Conservation (phyloP, 139 green algal genomes). For the Haematococcus lacustris region DNA sequence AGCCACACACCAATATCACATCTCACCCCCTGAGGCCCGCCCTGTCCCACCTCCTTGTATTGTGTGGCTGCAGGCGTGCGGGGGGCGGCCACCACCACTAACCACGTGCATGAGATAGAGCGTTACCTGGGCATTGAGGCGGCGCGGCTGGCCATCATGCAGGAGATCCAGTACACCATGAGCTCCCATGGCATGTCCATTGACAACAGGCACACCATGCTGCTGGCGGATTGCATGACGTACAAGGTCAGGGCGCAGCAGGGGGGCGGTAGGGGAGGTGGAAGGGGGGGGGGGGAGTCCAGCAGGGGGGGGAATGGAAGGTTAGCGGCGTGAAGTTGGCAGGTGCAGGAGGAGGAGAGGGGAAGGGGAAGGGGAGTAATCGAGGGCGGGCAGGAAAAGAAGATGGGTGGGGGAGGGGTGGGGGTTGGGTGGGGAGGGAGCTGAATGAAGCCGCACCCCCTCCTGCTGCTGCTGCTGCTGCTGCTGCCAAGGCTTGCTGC, state of each 20-base stretch:
- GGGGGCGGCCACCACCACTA: conserved; percentile 68
- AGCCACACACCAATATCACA: too few relatives aligned
- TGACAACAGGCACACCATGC: conserved; percentile 90
- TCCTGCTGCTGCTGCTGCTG: too few relatives aligned
- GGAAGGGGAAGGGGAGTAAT: too few relatives aligned
- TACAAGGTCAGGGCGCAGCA: conserved; percentile 70
- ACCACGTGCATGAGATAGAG: conserved; percentile 90
- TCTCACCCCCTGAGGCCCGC: too few relatives aligned
- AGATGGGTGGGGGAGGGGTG: too few relatives aligned
- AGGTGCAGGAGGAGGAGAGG: neutral
- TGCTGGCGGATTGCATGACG: conserved; percentile 98
- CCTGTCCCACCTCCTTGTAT: too few relatives aligned
- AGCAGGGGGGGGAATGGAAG: neutral
- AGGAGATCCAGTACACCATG: conserved; percentile 92
- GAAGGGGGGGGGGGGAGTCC: too few relatives aligned
- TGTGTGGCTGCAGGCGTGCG: conserved; percentile 54
- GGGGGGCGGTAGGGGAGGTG: too few relatives aligned
- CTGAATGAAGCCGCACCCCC: too few relatives aligned
- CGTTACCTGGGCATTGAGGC: conserved; percentile 89
- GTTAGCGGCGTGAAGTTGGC: neutral
- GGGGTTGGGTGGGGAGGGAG: too few relatives aligned
- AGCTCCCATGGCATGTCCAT: conserved; percentile 89
- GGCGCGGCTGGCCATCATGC: conserved; percentile 59
- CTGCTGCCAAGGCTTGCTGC: too few relatives aligned
- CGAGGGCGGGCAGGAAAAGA: too few relatives aligned